phyloP scores from a whole-genome alignment of 1,139 yeast genomes.

The Suhomyces wounanorum region DNA sequence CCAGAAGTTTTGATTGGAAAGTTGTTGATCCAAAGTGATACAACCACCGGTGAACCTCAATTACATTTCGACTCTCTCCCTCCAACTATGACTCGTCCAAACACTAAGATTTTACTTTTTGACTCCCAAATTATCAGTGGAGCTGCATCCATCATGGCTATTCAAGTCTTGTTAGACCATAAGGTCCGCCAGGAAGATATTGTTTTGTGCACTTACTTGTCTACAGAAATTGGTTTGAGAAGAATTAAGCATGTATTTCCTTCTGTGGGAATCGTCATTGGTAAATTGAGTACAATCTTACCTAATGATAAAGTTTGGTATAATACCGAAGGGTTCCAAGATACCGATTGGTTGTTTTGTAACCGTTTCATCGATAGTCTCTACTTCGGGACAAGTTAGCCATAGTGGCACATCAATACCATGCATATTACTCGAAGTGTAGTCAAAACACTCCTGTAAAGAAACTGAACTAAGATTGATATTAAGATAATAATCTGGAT shows the following conservation, averaged over 20 bases:
- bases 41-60: constrained; percentile 90
- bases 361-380: constrained; percentile 72
- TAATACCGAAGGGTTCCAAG: constrained; percentile 40
- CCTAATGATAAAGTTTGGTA: constrained; percentile 25
- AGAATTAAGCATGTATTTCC: constrained; percentile 77
- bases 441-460: neutral
- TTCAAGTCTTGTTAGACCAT: constrained; percentile 83
- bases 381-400: constrained; percentile 71
- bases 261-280: constrained; percentile 66
- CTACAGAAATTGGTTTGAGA: constrained; percentile 81
- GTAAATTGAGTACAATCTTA: constrained; percentile 54
- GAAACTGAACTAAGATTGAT: neutral
- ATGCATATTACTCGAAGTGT: neutral
- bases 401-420: neutral
- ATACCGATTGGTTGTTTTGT: constrained; percentile 62
- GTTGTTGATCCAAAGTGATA: constrained; percentile 81
- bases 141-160: constrained; percentile 93
- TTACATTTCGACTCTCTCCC: constrained; percentile 73
- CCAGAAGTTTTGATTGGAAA: constrained; percentile 83
- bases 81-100: constrained; percentile 34
- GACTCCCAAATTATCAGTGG: constrained; percentile 93
- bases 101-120: constrained; percentile 61
- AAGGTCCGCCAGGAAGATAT: constrained; percentile 66
- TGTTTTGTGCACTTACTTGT: constrained; percentile 67
- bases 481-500: neutral